Evolutionary conservation across 2,329 filamentous ascomycete genomes (phyloP), one percentile per base, ranked within the genome.

Genomic region (Penicillium frequentans): DNA sequence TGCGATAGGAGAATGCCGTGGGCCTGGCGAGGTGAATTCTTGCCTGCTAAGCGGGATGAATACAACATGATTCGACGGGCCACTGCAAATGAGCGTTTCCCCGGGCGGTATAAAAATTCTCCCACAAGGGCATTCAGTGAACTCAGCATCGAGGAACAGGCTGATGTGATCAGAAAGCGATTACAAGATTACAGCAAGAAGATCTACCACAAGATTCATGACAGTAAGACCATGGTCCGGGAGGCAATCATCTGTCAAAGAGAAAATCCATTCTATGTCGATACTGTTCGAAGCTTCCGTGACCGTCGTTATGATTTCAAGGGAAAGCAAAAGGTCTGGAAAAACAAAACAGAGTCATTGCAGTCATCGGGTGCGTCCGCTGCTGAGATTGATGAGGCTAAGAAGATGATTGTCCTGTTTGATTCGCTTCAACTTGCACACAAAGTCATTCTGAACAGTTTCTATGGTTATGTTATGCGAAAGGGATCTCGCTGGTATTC

Each of bases 401-500:
- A 97, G 79, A 99, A 99, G 81, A 99, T 99, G 96, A 95, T 97
- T 55, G 83, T 98, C 48, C 78, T 99, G 5, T 99, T 91, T 72
- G 95, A 99, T 73, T 99, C 95, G 0, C 81, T 99, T 56, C 96
- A 99, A 74, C 81, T 99, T 67, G 95, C 95, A 0, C 95, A 99
- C 81, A 99, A 99, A 74, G 95, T 99, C 78, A 99, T 99, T 82
- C 75, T 99, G 54, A 99, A 99, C 80, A 96, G 92, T 55, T 99
- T 99, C 80, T 99, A 99, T 67, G 95, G 95, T 62, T 99, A 99
- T 72, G 95, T 98, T 73, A 99, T 99, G 95, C 85, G 95, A 79
- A 99, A 99, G 73, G 95, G 95, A 33, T 99, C 95, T 37, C 87
- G 95, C 54, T 99, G 95, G 95, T 99, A 99, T 73, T 99, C 95